Evolutionary conservation across 495 filamentous ascomycete genomes (phyloP).

Genomic region (Aspergillus sparsus): DNA sequence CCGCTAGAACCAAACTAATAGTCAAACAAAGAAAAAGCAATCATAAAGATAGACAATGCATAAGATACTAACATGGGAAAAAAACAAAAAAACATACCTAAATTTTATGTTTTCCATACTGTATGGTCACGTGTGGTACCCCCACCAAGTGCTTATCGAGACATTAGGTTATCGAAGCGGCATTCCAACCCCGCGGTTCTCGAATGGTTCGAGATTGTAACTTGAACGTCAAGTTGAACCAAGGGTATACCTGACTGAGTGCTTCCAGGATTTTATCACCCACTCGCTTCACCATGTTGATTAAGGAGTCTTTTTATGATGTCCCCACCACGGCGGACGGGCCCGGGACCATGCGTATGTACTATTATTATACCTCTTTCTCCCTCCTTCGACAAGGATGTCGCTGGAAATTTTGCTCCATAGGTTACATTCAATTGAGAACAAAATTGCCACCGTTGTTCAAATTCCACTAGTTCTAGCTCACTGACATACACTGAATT

Average conservation of each 20-base stretch:
- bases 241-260: neutral
- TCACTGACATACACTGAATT: conserved; percentile 5
- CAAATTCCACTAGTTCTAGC: too few relatives aligned
- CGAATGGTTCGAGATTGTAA: neutral
- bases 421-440: too few relatives aligned
- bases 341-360: conserved; percentile 61
- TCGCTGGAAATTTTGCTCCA: neutral
- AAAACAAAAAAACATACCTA: neutral
- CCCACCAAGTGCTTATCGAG: conserved; percentile 15
- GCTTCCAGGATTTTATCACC: neutral
- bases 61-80: neutral
- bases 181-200: neutral
- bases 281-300: conserved; percentile 55
- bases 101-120: neutral
- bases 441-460: too few relatives aligned
- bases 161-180: neutral
- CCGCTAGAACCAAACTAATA: too few relatives aligned
- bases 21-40: too few relatives aligned
- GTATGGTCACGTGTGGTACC: conserved; percentile 18
- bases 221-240: neutral
- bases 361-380: neutral
- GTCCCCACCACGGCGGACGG: conserved; percentile 66
- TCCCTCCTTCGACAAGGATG: neutral
- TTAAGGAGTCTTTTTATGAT: conserved; percentile 66
- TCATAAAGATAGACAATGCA: neutral